A percentile compares a stretch with the other conserved stretches of the same genome.
phyloP scores from a whole-genome alignment of 2,329 filamentous ascomycete species.

The Metarhizium guizhouense region DNA sequence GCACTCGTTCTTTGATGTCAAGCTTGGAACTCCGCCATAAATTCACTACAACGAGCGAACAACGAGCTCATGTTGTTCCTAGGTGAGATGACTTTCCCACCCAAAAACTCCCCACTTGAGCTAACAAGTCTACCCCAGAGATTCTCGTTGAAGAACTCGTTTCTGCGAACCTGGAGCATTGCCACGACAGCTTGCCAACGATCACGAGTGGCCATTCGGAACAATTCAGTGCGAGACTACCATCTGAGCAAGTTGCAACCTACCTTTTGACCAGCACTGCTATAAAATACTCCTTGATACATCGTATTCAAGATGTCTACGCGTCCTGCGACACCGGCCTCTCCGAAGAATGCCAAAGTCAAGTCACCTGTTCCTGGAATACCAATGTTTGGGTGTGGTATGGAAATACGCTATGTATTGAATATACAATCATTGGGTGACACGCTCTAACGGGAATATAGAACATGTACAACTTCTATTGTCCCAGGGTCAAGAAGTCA shows the following conservation, averaged over 20 bases:
- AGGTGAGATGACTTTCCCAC: not conserved
- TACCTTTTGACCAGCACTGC: not conserved
- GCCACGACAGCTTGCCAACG: not conserved
- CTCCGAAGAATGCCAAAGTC: conserved; percentile 49
- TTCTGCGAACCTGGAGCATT: not conserved
- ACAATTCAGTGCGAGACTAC: not conserved
- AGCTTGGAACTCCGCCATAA: not conserved
- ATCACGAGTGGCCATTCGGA: not conserved
- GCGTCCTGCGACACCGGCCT: conserved; percentile 40
- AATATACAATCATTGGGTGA: conserved; percentile 10
- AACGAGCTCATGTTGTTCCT: not conserved
- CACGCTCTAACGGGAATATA: conserved; percentile 21
- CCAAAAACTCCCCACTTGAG: not conserved
- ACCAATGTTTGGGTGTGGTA: conserved; percentile 57
- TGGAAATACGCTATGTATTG: conserved; percentile 14
- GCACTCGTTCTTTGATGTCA: not conserved
- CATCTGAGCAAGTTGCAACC: not conserved
- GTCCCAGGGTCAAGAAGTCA: conserved; percentile 49
- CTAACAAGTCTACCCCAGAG: not conserved
- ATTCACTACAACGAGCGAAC: not conserved
- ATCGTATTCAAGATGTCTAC: conserved; percentile 29
- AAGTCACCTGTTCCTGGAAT: conserved; percentile 50
- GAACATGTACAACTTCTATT: conserved; percentile 66
- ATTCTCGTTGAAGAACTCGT: not conserved
- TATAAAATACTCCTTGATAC: not conserved